phyloP scores from a whole-genome alignment of 164 flowering plant species.

The Vitis amurensis region DNA sequence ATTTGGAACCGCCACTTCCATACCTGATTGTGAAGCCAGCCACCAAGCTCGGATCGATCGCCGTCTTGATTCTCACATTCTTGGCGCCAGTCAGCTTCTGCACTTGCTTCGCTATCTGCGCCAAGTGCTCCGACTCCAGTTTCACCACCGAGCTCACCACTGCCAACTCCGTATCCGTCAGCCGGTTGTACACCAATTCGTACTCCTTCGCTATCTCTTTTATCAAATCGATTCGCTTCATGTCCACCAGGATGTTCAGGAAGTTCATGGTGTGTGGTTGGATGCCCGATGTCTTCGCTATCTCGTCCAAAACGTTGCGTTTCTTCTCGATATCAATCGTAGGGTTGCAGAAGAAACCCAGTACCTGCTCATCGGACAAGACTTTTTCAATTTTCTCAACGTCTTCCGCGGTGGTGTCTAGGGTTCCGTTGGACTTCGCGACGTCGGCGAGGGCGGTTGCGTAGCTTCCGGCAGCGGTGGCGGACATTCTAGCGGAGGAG shows the following conservation, averaged over 20 bases:
- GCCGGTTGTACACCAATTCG: conserved; percentile 59
- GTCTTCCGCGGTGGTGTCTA: conserved; percentile 66
- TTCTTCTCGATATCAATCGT: conserved; percentile 49
- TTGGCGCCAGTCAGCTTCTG: conserved; percentile 79
- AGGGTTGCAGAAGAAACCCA: conserved; percentile 63
- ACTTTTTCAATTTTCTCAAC: conserved; percentile 60
- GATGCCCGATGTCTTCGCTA: conserved; percentile 31
- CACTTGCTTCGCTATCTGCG: conserved; percentile 87
- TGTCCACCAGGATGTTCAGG: conserved; percentile 69
- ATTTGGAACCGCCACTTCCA: conserved; percentile 70
- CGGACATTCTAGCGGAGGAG: conserved; percentile 46
- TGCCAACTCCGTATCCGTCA: conserved; percentile 82
- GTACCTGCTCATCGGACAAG: conserved; percentile 46
- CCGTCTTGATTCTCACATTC: conserved; percentile 88
- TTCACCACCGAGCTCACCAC: conserved; percentile 79
- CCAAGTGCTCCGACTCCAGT: conserved; percentile 75
- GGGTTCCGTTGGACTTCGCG: conserved; percentile 56
- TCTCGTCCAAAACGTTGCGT: conserved; percentile 48
- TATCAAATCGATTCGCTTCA: conserved; percentile 53
- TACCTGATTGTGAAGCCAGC: conserved; percentile 92
- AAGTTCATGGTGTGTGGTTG: conserved; percentile 67
- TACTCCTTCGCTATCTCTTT: conserved; percentile 71
- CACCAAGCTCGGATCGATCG: conserved; percentile 69
- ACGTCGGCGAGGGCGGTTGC: conserved; percentile 78
- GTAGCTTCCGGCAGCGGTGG: conserved; percentile 65